Conservation (phyloP, 2,329 filamentous ascomycete genomes). For the Catunica adiposa region DNA sequence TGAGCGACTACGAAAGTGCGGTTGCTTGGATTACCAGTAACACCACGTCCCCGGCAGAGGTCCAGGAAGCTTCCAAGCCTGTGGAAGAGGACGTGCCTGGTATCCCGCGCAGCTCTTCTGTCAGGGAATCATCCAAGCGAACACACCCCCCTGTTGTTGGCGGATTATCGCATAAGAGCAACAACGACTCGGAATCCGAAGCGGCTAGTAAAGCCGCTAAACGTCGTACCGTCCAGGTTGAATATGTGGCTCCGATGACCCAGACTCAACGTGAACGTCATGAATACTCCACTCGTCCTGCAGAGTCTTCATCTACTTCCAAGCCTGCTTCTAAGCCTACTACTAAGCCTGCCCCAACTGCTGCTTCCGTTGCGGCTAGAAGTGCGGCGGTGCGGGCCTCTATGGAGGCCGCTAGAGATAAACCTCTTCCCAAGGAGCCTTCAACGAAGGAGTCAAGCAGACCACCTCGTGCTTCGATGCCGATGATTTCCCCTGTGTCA, state of each 20-base stretch:
- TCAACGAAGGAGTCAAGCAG: conserved; percentile 17
- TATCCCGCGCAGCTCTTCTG: conserved; percentile 76
- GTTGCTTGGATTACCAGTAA: conserved; percentile 95
- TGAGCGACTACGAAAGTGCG: conserved; percentile 91
- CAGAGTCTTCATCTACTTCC: conserved; percentile 21
- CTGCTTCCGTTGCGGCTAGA: conserved; percentile 25
- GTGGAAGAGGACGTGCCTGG: conserved; percentile 37
- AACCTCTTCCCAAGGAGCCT: conserved; percentile 43
- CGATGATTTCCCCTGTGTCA: background rate
- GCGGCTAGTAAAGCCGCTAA: conserved; percentile 64
- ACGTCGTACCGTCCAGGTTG: conserved; percentile 85
- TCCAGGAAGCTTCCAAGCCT: conserved; percentile 60
- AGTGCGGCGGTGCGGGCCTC: conserved; percentile 37
- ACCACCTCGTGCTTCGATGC: conserved; percentile 14
- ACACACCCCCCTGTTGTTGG: conserved; percentile 32
- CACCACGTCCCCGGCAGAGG: conserved; percentile 73
- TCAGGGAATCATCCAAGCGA: conserved; percentile 66
- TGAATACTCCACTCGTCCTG: conserved; percentile 28
- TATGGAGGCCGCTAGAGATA: conserved; percentile 32
- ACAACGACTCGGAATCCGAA: conserved; percentile 48
- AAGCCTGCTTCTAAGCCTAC: background rate
- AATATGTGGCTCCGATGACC: conserved; percentile 85
- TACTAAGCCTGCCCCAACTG: conserved; percentile 27
- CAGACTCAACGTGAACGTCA: conserved; percentile 58
- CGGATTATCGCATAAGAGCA: conserved; percentile 55